A percentile compares a stretch with the other conserved stretches of the same genome.
Evolutionary conservation across 1,284 basidiomycete species (phyloP).

Genomic region (Ustilago crameri): DNA sequence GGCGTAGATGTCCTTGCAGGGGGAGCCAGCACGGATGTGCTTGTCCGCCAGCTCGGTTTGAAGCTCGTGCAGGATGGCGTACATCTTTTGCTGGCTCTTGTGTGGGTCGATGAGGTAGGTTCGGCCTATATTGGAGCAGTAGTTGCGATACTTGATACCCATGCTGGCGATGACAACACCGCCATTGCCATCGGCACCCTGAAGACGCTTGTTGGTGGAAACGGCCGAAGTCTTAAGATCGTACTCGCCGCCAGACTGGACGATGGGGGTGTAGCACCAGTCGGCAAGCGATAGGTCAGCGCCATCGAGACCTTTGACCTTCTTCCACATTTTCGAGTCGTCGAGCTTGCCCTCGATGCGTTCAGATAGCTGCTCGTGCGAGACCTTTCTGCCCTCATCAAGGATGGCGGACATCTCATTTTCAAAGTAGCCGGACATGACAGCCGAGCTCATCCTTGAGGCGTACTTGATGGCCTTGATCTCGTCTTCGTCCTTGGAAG

Average conservation of each 20-base stretch:
- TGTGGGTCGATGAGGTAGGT: constrained; percentile 95
- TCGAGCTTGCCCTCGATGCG: constrained; percentile 86
- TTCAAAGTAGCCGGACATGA: constrained; percentile 86
- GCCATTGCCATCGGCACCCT: constrained; percentile 82
- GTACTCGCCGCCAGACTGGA: constrained; percentile 91
- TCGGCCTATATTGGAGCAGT: constrained; percentile 89
- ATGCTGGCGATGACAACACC: constrained; percentile 84
- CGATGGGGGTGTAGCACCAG: constrained; percentile 93
- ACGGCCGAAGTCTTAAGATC: constrained; percentile 87
- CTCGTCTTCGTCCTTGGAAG: constrained; percentile 90
- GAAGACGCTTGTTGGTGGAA: constrained; percentile 75
- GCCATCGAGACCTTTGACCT: constrained; percentile 73
- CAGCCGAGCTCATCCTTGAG: constrained; percentile 82
- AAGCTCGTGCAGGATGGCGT: constrained; percentile 80
- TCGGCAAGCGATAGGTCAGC: constrained; percentile 88
- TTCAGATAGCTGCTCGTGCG: constrained; percentile 84
- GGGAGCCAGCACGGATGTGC: constrained; percentile 80
- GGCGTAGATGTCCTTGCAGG: constrained; percentile 82
- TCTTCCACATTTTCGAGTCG: constrained; percentile 75
- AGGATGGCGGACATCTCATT: constrained; percentile 88
- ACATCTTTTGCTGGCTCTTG: constrained; percentile 75
- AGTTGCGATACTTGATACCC: constrained; percentile 91
- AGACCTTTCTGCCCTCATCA: constrained; percentile 88
- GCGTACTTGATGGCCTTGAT: constrained; percentile 71
- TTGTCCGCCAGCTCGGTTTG: constrained; percentile 81